phyloP scores from a whole-genome alignment of 176 grass and related monocot genomes.

The Puya raimondii region DNA sequence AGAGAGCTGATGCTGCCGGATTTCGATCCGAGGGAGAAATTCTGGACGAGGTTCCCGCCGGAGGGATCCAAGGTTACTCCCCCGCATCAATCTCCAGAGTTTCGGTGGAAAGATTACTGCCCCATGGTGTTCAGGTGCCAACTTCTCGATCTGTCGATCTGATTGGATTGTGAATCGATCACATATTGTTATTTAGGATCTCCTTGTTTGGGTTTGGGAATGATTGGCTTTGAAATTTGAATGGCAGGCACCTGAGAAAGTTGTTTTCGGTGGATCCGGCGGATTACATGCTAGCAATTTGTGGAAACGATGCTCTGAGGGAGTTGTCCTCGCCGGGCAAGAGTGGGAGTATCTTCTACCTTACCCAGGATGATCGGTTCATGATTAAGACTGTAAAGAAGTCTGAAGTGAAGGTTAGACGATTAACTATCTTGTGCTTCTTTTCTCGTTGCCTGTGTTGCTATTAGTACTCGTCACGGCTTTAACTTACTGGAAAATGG shows the following conservation, averaged over 20 bases:
- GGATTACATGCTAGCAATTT: conserved; percentile 90
- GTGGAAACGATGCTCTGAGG: conserved; percentile 54
- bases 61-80: conserved; percentile 82
- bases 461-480: neutral
- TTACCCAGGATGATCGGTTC: conserved; percentile 73
- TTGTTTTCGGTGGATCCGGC: conserved; percentile 71
- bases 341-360: conserved; percentile 76
- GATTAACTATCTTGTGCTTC: neutral
- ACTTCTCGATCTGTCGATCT: neutral
- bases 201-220: neutral
- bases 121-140: conserved; percentile 66
- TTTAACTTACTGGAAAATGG: neutral
- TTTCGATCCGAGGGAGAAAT: conserved; percentile 71
- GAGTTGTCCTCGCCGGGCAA: conserved; percentile 75
- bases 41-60: conserved; percentile 76
- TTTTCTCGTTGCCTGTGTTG: neutral
- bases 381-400: conserved; percentile 86
- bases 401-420: conserved; percentile 60
- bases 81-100: conserved; percentile 58
- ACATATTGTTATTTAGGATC: neutral
- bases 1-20: conserved; percentile 39
- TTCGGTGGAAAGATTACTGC: conserved; percentile 87
- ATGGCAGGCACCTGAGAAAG: conserved; percentile 60
- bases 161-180: neutral
- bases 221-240: neutral